Percentiles rank a stretch among this genome's conserved stretches.
These are phyloP conservation scores for Apiotrichum veenhuisii DNA, from an alignment of 1,284 basidiomycete species.

Conservation along the genomic window DNA sequence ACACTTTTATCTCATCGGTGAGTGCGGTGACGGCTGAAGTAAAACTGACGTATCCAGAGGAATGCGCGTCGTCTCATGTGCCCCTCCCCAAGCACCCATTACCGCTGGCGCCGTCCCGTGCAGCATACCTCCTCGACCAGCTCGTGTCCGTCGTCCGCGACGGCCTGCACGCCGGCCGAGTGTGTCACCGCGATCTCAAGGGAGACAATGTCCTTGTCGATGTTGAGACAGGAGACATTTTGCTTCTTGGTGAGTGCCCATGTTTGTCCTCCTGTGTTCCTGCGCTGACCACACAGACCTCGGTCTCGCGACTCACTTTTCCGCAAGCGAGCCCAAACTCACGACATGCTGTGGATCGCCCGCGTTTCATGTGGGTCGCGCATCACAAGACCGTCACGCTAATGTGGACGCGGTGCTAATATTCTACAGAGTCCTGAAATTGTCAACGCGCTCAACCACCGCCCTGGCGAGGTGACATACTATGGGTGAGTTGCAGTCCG, in stretches of 20 bases:
- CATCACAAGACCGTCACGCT: background rate
- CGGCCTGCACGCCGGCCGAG: conserved; percentile 54
- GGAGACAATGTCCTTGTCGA: conserved; percentile 47
- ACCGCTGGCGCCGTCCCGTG: conserved; percentile 51
- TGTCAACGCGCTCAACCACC: conserved; percentile 53
- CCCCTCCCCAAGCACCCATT: conserved; percentile 31
- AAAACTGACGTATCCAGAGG: conserved; percentile 25
- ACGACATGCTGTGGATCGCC: conserved; percentile 58
- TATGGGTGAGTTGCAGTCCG: conserved; percentile 39
- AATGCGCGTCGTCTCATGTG: conserved; percentile 33
- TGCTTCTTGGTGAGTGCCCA: conserved; percentile 49
- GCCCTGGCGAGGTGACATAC: conserved; percentile 53
- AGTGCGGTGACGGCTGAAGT: no score
- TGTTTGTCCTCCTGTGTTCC: background rate
- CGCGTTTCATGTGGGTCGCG: conserved; percentile 50
- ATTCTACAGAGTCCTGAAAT: conserved; percentile 53
- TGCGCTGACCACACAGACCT: conserved; percentile 46
- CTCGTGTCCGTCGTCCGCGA: conserved; percentile 55
- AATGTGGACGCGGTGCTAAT: conserved; percentile 2
- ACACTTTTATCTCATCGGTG: conserved; percentile 58
- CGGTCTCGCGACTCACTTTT: conserved; percentile 57
- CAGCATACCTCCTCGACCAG: conserved; percentile 54
- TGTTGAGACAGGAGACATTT: conserved; percentile 44
- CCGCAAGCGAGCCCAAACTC: conserved; percentile 55
- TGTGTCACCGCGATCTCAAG: conserved; percentile 59